A percentile compares a stretch with the other conserved stretches of the same genome.
These are phyloP conservation scores for Trichoderma erinaceum DNA, from an alignment of 495 filamentous ascomycete genomes.

Conservation along the genomic window DNA sequence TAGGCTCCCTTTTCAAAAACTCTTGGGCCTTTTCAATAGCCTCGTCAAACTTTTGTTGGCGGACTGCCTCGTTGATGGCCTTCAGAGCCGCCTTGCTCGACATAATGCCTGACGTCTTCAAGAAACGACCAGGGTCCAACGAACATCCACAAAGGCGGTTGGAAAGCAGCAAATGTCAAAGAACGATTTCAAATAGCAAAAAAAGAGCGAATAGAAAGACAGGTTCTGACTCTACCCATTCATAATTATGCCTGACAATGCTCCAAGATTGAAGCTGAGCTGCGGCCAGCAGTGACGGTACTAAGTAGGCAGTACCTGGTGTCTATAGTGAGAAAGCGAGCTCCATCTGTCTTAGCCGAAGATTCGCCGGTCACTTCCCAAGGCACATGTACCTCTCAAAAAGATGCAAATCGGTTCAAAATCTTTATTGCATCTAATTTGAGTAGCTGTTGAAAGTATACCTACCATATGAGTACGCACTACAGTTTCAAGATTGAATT, in stretches of 20 bases:
- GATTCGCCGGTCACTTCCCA: background rate
- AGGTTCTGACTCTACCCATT: background rate
- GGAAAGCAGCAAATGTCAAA: background rate
- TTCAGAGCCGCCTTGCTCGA: slow-evolving; percentile 73
- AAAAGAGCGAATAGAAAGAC: background rate
- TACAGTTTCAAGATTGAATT: too few species aligned
- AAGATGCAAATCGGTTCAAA: too few species aligned
- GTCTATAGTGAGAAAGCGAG: background rate
- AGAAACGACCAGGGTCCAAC: background rate
- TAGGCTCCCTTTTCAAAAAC: slow-evolving; percentile 62
- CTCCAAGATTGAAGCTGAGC: background rate
- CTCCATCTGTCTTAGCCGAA: background rate
- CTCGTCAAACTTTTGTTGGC: slow-evolving; percentile 70
- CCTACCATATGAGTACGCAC: too few species aligned
- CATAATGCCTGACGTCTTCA: slow-evolving; percentile 29
- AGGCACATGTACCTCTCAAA: too few species aligned
- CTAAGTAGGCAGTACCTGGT: background rate
- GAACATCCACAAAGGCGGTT: background rate
- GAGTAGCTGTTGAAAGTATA: too few species aligned
- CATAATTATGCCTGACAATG: background rate
- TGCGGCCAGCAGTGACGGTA: background rate
- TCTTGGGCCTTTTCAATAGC: slow-evolving; percentile 61
- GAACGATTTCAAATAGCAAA: background rate
- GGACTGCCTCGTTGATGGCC: slow-evolving; percentile 70
- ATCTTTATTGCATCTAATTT: too few species aligned